Conservation (phyloP, 768 basidiomycete species). For the Boletus sp. region DNA sequence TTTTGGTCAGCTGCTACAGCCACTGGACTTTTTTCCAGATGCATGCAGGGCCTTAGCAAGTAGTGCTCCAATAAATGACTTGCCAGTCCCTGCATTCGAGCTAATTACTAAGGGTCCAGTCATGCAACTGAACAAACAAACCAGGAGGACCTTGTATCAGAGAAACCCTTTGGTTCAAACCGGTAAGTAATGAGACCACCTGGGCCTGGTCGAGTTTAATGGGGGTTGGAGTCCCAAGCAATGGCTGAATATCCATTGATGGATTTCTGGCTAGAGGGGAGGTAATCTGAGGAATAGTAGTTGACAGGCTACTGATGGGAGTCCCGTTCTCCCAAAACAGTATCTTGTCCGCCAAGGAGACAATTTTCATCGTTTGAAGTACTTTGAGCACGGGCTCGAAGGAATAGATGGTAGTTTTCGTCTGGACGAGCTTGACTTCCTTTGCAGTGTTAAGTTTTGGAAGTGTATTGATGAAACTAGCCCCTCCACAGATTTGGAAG, state of each 20-base stretch:
- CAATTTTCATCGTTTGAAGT: constrained; percentile 42
- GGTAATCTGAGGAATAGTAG: constrained; percentile 23
- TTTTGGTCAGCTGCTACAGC: too few relatives aligned
- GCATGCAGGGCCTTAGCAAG: constrained; percentile 57
- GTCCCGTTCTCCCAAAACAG: constrained; percentile 47
- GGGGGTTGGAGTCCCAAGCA: constrained; percentile 36
- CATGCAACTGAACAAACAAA: constrained; percentile 26
- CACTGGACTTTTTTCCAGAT: too few relatives aligned
- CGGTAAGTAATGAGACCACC: constrained; percentile 41
- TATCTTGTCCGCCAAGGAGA: constrained; percentile 51
- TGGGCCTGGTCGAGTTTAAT: constrained; percentile 55
- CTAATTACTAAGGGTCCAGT: neutral
- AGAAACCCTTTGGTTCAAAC: constrained; percentile 54
- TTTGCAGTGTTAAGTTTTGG: constrained; percentile 35
- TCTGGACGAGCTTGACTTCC: constrained; percentile 47
- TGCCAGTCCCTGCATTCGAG: constrained; percentile 54
- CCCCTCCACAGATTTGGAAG: constrained; percentile 48
- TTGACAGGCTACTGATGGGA: constrained; percentile 9
- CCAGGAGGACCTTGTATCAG: constrained; percentile 73
- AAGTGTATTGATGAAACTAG: constrained; percentile 39
- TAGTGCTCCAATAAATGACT: constrained; percentile 67
- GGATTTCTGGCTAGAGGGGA: constrained; percentile 31
- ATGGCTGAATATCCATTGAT: constrained; percentile 36
- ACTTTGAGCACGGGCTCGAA: constrained; percentile 59
- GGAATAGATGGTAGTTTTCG: constrained; percentile 59